Percentiles rank a stretch among this genome's conserved stretches.
These are phyloP conservation scores for Eudorina sp. DNA, from an alignment of 139 green algal species.

Conservation along the genomic window DNA sequence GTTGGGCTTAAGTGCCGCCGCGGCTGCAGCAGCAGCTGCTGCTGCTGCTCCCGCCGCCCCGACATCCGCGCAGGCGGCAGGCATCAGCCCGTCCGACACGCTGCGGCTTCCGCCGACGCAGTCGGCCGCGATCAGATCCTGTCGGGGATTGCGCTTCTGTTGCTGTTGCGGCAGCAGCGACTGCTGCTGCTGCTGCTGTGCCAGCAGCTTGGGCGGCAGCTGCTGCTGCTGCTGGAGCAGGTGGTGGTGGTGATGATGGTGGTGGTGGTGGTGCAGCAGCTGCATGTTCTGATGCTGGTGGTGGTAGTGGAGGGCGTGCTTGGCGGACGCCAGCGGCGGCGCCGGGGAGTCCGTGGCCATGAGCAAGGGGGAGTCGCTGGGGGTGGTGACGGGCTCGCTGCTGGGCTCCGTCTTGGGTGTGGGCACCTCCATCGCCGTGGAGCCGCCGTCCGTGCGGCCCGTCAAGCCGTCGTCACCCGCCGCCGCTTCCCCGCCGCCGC, in stretches of 20 bases:
- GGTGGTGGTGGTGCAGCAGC: not conserved
- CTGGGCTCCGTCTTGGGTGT: not conserved
- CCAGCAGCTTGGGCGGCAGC: not conserved
- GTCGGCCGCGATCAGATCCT: conserved; percentile 6
- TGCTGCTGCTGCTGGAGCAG: not conserved
- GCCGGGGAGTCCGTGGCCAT: conserved; percentile 1
- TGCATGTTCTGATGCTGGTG: not conserved
- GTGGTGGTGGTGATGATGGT: not conserved
- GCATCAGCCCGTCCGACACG: not conserved
- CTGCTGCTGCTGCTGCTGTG: not conserved
- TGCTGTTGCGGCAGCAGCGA: not conserved
- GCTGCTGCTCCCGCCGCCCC: too few relatives aligned
- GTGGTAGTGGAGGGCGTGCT: not conserved
- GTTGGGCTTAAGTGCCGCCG: not conserved
- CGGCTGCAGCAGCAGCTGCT: not conserved
- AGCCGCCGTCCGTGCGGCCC: not conserved
- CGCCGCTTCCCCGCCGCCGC: not conserved
- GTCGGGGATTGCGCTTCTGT: not conserved
- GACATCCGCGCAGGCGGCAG: not conserved
- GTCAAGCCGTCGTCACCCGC: not conserved
- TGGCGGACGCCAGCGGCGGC: not conserved
- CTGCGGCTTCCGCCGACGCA: not conserved
- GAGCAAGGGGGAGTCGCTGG: not conserved
- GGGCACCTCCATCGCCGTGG: not conserved
- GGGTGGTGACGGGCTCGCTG: conserved; percentile 5